A percentile compares a stretch with the other conserved stretches of the same genome.
phyloP scores from a whole-genome alignment of 805 yeast species.

The Saccharomycopsis malanga region DNA sequence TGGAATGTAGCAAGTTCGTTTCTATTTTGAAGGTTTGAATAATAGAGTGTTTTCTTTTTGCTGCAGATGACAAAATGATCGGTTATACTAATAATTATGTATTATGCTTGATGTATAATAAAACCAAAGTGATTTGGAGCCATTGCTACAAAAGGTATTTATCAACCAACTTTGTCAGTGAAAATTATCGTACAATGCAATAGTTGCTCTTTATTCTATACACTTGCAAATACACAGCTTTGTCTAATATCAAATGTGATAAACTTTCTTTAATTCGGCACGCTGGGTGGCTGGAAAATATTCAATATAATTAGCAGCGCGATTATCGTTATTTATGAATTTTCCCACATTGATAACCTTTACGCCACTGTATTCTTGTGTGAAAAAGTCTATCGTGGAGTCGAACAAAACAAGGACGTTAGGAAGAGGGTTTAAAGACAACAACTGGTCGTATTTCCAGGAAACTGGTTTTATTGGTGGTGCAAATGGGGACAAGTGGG shows the following conservation, averaged over 20 bases:
- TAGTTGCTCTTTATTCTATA: too few species aligned
- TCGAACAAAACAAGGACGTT: constrained; percentile 59
- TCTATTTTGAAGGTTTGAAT: too few species aligned
- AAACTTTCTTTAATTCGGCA: constrained; percentile 41
- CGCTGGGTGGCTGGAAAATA: constrained; percentile 56
- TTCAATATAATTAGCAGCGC: constrained; percentile 61
- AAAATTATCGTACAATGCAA: too few species aligned
- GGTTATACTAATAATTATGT: too few species aligned
- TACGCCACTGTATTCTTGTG: constrained; percentile 77
- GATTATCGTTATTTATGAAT: constrained; percentile 37
- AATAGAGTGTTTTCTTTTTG: too few species aligned
- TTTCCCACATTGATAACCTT: constrained; percentile 66
- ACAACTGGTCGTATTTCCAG: constrained; percentile 62
- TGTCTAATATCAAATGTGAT: constrained; percentile 10
- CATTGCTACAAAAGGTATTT: too few species aligned
- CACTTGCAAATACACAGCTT: too few species aligned
- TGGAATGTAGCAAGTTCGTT: too few species aligned
- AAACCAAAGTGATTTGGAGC: too few species aligned
- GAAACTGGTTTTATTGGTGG: constrained; percentile 52
- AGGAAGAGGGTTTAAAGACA: constrained; percentile 77
- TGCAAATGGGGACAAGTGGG: constrained; percentile 76
- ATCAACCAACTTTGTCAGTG: too few species aligned
- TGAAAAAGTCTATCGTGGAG: constrained; percentile 61
- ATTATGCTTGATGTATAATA: too few species aligned
- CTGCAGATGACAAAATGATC: too few species aligned